These are phyloP conservation scores for Seiridium unicorne DNA, from an alignment of 2,329 filamentous ascomycete species.

Conservation along the genomic window DNA sequence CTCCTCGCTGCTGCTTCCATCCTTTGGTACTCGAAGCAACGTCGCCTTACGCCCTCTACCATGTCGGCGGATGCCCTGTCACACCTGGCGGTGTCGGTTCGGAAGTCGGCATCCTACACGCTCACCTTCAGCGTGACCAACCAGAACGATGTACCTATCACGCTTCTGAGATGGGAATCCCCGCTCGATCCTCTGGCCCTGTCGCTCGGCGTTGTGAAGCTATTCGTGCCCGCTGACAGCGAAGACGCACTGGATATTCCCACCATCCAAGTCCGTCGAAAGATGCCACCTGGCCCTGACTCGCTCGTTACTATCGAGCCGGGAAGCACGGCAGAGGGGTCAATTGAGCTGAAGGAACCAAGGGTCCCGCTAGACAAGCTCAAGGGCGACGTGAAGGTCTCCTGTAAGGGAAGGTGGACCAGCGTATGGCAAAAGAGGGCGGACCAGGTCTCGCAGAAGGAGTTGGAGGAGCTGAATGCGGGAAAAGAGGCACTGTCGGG, in stretches of 20 bases:
- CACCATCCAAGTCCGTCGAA: slow-evolving; percentile 34
- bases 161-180: slow-evolving; percentile 40
- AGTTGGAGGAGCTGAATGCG: neutral
- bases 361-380: slow-evolving; percentile 33
- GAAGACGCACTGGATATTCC: slow-evolving; percentile 32
- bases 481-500: slow-evolving; percentile 5
- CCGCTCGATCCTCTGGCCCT: slow-evolving; percentile 43
- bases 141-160: slow-evolving; percentile 34
- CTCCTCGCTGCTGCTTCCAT: slow-evolving; percentile 13
- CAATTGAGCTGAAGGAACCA: slow-evolving; percentile 34
- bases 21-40: slow-evolving; percentile 16
- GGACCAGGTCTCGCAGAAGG: slow-evolving; percentile 1
- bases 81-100: slow-evolving; percentile 25
- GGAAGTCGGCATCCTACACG: slow-evolving; percentile 22
- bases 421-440: slow-evolving; percentile 27
- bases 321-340: slow-evolving; percentile 31
- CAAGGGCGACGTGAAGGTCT: slow-evolving; percentile 28
- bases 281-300: slow-evolving; percentile 38
- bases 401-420: slow-evolving; percentile 37
- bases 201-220: slow-evolving; percentile 38
- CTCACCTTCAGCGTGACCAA: slow-evolving; percentile 39
- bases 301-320: slow-evolving; percentile 36
- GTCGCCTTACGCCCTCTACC: slow-evolving; percentile 9
- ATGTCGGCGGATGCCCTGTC: slow-evolving; percentile 20
- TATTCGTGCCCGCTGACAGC: slow-evolving; percentile 30